phyloP scores from a whole-genome alignment of 495 filamentous ascomycete species.

The Chlorociboria aeruginascens region DNA sequence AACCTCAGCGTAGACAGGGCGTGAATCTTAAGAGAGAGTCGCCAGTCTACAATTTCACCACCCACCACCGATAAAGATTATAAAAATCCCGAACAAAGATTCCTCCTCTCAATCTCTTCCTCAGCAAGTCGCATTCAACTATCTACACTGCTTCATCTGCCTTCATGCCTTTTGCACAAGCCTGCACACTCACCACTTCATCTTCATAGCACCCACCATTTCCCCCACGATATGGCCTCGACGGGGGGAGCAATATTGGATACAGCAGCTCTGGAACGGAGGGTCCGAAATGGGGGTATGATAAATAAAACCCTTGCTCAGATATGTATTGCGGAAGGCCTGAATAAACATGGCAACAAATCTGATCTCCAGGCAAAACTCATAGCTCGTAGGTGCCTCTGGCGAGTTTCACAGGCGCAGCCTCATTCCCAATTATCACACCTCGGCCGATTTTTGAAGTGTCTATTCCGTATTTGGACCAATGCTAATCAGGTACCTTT shows the following conservation, averaged over 20 bases:
- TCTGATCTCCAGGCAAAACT: conserved; percentile 65
- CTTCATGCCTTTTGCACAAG: conserved; percentile 5
- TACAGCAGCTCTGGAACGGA: conserved; percentile 26
- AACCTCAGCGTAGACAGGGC: neutral
- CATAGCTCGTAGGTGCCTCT: conserved; percentile 50
- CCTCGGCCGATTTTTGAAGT: neutral
- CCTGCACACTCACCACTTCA: neutral
- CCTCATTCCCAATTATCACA: neutral
- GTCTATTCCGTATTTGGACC: no score
- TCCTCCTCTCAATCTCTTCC: neutral
- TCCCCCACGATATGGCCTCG: conserved; percentile 14
- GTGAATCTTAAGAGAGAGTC: neutral
- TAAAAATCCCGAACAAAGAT: neutral
- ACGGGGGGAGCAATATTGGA: conserved; percentile 25
- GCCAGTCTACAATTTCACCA: neutral
- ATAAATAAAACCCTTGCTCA: conserved; percentile 62
- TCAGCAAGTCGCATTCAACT: neutral
- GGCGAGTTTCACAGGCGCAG: neutral
- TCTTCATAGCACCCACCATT: neutral
- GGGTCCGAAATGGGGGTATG: conserved; percentile 22
- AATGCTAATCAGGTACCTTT: neutral
- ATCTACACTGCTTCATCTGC: neutral
- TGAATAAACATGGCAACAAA: conserved; percentile 72
- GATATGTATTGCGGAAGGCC: conserved; percentile 57
- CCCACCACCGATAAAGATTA: neutral